Percentiles rank a stretch among this genome's conserved stretches.
phyloP scores from a whole-genome alignment of 2,329 filamentous ascomycete genomes.

The Coniochaeta prunicola region DNA sequence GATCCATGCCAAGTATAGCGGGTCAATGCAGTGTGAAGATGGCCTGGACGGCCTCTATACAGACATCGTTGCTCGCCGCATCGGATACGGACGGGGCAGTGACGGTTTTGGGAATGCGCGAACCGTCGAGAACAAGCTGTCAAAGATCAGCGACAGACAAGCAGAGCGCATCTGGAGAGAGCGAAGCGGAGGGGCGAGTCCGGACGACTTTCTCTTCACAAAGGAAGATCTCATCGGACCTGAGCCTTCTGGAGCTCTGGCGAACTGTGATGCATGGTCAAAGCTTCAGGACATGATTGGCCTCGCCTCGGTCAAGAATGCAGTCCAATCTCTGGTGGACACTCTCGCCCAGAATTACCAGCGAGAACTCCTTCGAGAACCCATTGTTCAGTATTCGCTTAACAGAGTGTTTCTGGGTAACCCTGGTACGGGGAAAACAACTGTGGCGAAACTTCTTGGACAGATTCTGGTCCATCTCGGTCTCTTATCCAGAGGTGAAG shows the following conservation, averaged over 20 bases:
- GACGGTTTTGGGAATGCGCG: slow-evolving; percentile 70
- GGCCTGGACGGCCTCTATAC: slow-evolving; percentile 53
- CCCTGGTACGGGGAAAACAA: slow-evolving; percentile 72
- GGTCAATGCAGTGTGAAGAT: slow-evolving; percentile 51
- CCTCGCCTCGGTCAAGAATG: slow-evolving; percentile 53
- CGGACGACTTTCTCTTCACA: slow-evolving; percentile 53
- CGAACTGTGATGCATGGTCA: slow-evolving; percentile 46
- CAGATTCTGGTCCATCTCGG: slow-evolving; percentile 61
- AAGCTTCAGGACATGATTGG: slow-evolving; percentile 53
- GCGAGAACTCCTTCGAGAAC: slow-evolving; percentile 56
- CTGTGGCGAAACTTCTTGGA: slow-evolving; percentile 67
- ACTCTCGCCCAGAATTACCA: slow-evolving; percentile 57
- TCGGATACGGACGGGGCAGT: slow-evolving; percentile 54
- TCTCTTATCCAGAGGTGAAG: slow-evolving; percentile 60
- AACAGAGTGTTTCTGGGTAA: slow-evolving; percentile 65
- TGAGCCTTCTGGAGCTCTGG: slow-evolving; percentile 48
- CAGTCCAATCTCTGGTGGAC: slow-evolving; percentile 51
- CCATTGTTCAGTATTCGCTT: slow-evolving; percentile 50
- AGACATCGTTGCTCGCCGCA: slow-evolving; percentile 52
- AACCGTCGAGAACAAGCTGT: slow-evolving; percentile 55
- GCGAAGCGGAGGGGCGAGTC: slow-evolving; percentile 26
- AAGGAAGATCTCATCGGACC: slow-evolving; percentile 68
- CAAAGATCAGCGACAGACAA: slow-evolving; percentile 50
- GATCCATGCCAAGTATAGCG: slow-evolving; percentile 45
- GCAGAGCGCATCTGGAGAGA: slow-evolving; percentile 44